Evolutionary conservation across 495 filamentous ascomycete genomes (phyloP).

Genomic region (Terfezia boudieri): DNA sequence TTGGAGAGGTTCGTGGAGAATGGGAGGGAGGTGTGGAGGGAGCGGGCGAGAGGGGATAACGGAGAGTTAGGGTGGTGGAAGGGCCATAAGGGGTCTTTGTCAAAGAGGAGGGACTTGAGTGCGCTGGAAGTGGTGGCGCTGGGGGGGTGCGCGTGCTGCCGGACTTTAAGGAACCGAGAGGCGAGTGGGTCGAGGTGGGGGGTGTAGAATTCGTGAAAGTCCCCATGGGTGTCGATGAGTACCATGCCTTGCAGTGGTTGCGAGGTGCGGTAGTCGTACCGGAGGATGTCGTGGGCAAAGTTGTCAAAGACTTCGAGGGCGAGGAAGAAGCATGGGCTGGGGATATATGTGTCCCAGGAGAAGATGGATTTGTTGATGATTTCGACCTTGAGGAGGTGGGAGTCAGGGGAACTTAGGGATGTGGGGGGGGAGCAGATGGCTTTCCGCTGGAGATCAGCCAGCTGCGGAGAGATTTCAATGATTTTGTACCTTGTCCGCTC

Average conservation of each 20-base stretch:
- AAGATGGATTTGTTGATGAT: constrained; percentile 92
- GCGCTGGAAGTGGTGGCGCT: no score
- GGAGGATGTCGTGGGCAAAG: constrained; percentile 82
- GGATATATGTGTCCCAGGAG: constrained; percentile 67
- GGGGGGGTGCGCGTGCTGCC: constrained; percentile 23
- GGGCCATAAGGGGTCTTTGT: constrained; percentile 31
- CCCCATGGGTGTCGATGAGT: constrained; percentile 61
- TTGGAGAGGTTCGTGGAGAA: constrained; percentile 48
- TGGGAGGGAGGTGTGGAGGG: constrained; percentile 36
- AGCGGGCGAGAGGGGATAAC: constrained; percentile 26
- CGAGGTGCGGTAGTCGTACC: constrained; percentile 58
- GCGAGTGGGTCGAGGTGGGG: constrained; percentile 60
- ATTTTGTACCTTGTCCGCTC: constrained; percentile 80
- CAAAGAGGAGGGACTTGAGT: constrained; percentile 22
- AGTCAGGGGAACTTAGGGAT: constrained; percentile 8
- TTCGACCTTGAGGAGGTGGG: constrained; percentile 68
- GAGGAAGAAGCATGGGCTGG: constrained; percentile 87
- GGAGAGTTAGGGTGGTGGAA: constrained; percentile 23
- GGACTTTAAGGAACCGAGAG: constrained; percentile 55
- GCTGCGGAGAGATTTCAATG: constrained; percentile 71
- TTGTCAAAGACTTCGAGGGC: constrained; percentile 99
- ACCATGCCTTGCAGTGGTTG: constrained; percentile 65
- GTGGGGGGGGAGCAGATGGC: constrained; percentile 34
- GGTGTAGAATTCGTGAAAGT: constrained; percentile 85
- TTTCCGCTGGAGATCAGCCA: constrained; percentile 54